Conservation (phyloP, 768 basidiomycete species). For the Leccinum boreale region DNA sequence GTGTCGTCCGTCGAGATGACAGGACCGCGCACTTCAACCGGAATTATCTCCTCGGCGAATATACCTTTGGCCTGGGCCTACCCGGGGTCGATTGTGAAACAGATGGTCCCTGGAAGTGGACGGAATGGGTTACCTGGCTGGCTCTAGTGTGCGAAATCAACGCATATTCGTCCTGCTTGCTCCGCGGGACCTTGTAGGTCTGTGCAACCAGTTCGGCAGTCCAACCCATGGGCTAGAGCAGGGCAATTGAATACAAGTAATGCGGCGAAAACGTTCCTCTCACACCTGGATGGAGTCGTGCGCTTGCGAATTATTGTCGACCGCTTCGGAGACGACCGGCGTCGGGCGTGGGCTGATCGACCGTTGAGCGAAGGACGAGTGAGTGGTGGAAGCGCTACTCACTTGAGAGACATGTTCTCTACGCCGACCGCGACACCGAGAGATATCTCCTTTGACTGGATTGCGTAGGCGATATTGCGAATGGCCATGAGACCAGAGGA, state of each 20-base stretch:
- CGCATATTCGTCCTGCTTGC: conserved; percentile 88
- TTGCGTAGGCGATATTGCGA: conserved; percentile 82
- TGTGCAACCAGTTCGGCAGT: conserved; percentile 90
- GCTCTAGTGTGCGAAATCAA: conserved; percentile 78
- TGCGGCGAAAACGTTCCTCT: background rate
- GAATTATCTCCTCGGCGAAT: conserved; percentile 88
- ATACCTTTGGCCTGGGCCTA: conserved; percentile 67
- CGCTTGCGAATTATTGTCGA: conserved; percentile 60
- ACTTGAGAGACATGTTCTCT: conserved; percentile 84
- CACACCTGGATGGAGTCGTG: conserved; percentile 69
- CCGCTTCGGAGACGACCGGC: conserved; percentile 57
- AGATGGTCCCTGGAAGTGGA: background rate
- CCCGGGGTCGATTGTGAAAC: background rate
- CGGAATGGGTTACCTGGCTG: conserved; percentile 41
- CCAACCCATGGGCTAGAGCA: conserved; percentile 85
- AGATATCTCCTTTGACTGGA: conserved; percentile 77
- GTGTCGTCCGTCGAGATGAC: conserved; percentile 79
- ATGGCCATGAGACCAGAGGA: conserved; percentile 95
- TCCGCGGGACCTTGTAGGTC: conserved; percentile 70
- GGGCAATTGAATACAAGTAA: background rate
- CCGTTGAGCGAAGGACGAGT: background rate
- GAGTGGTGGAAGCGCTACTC: conserved; percentile 20
- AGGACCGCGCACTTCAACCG: conserved; percentile 69
- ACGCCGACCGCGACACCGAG: conserved; percentile 83
- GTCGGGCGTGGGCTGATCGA: conserved; percentile 64